These are phyloP conservation scores for Sporothrix globosa DNA, from an alignment of 2,329 filamentous ascomycete genomes.

Conservation along the genomic window DNA sequence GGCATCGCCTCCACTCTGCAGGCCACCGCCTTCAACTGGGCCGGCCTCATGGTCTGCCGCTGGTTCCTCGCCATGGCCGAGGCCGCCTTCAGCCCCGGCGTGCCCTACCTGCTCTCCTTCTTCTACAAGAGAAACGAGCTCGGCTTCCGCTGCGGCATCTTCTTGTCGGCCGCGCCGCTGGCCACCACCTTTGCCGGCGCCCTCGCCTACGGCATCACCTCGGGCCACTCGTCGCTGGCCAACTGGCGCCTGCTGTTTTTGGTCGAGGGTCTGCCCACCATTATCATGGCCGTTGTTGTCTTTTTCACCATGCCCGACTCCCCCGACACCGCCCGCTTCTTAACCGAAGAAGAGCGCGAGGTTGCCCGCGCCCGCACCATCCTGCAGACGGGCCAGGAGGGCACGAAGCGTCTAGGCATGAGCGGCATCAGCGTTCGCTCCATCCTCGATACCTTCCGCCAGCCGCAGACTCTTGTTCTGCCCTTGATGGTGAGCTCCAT, in stretches of 20 bases:
- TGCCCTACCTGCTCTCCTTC: slow-evolving; percentile 51
- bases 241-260: slow-evolving; percentile 69
- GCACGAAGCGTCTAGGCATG: slow-evolving; percentile 50
- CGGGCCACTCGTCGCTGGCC: slow-evolving; percentile 57
- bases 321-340: slow-evolving; percentile 55
- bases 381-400: slow-evolving; percentile 55
- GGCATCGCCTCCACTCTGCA: slow-evolving; percentile 43
- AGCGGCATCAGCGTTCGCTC: slow-evolving; percentile 52
- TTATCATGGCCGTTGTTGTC: slow-evolving; percentile 57
- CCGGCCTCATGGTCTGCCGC: slow-evolving; percentile 46
- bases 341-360: slow-evolving; percentile 60
- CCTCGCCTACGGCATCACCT: slow-evolving; percentile 66
- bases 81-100: slow-evolving; percentile 49
- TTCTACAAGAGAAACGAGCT: slow-evolving; percentile 61
- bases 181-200: slow-evolving; percentile 69
- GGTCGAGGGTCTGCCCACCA: slow-evolving; percentile 65
- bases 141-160: slow-evolving; percentile 70
- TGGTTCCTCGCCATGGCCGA: slow-evolving; percentile 51
- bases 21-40: slow-evolving; percentile 43
- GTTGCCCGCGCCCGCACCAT: slow-evolving; percentile 59
- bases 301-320: slow-evolving; percentile 60
- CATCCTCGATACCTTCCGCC: slow-evolving; percentile 51
- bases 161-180: slow-evolving; percentile 68
- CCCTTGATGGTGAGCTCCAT: slow-evolving; percentile 39
- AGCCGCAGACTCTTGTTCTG: slow-evolving; percentile 55